phyloP scores from a whole-genome alignment of 495 filamentous ascomycete genomes.

The Lichina pygmaea region DNA sequence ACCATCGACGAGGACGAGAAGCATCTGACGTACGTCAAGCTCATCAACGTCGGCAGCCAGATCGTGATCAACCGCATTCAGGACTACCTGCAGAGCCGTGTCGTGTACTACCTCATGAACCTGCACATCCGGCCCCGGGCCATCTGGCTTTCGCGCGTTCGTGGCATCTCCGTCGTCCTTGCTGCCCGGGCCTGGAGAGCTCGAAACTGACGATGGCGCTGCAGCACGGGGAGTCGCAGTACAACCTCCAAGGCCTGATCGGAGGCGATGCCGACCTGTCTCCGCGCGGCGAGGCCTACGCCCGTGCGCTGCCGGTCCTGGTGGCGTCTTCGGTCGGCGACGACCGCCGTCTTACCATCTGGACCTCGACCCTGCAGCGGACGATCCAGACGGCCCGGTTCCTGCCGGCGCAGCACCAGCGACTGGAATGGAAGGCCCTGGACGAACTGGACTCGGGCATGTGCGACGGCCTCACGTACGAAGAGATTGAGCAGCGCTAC shows the following conservation, averaged over 20 bases:
- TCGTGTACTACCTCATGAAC: conserved; percentile 97
- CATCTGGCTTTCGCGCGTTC: conserved; percentile 86
- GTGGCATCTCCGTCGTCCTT: conserved; percentile 8
- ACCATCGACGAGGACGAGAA: conserved; percentile 70
- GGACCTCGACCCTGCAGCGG: conserved; percentile 84
- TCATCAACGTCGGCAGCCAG: conserved; percentile 84
- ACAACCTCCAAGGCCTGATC: conserved; percentile 67
- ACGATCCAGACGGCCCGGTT: conserved; percentile 78
- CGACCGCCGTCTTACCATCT: conserved; percentile 67
- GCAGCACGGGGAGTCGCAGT: conserved; percentile 82
- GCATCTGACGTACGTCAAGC: conserved; percentile 74
- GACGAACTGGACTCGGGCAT: conserved; percentile 93
- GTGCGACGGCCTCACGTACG: conserved; percentile 86
- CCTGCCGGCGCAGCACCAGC: conserved; percentile 50
- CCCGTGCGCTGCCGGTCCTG: conserved; percentile 50
- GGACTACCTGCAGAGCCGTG: conserved; percentile 82
- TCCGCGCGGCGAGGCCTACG: conserved; percentile 65
- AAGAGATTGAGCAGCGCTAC: conserved; percentile 69
- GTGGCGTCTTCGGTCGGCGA: conserved; percentile 57
- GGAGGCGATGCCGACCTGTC: conserved; percentile 80
- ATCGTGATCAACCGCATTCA: conserved; percentile 94
- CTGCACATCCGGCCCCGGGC: conserved; percentile 91
- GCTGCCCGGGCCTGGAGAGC: neutral
- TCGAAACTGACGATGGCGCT: conserved; percentile 1
- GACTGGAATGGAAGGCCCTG: conserved; percentile 93